A percentile compares a stretch with the other conserved stretches of the same genome.
These are phyloP conservation scores for Microglena sp. DNA, from an alignment of 139 green algal species.

Conservation along the genomic window DNA sequence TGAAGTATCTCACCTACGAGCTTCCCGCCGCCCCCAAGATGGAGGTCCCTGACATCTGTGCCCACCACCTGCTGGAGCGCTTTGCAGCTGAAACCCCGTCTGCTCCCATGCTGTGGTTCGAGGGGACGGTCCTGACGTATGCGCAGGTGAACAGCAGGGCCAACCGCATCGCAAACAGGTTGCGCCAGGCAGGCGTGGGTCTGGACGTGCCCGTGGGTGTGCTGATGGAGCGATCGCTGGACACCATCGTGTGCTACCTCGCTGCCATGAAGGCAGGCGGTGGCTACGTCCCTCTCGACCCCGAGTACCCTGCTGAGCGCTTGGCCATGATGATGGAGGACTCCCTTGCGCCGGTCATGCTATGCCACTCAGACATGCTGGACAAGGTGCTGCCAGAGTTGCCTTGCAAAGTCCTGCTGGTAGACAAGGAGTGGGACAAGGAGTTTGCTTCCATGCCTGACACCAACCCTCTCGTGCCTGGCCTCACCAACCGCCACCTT, in stretches of 20 bases:
- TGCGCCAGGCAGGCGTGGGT: not conserved
- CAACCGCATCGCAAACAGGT: not conserved
- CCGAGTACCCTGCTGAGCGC: conserved; percentile 33
- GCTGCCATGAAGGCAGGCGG: conserved; percentile 20
- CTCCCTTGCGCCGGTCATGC: not conserved
- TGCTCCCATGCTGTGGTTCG: too few relatives aligned
- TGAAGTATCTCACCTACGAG: too few relatives aligned
- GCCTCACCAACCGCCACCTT: conserved; percentile 10
- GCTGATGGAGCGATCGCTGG: not conserved
- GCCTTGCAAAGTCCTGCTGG: not conserved
- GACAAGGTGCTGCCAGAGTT: not conserved
- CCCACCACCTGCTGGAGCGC: too few relatives aligned
- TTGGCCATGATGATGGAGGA: conserved; percentile 32
- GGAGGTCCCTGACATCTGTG: too few relatives aligned
- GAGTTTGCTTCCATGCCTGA: not conserved
- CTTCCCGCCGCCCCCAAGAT: too few relatives aligned
- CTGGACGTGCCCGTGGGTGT: not conserved
- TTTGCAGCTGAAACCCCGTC: too few relatives aligned
- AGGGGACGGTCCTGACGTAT: not conserved
- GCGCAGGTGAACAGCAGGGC: not conserved
- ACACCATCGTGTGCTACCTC: not conserved
- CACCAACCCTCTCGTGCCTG: not conserved
- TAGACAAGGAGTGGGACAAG: not conserved
- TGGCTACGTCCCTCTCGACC: conserved; percentile 47
- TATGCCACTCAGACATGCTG: not conserved